Base-by-base conservation (phyloP, 495 filamentous ascomycete genomes). In the Annulohypoxylon maeteangense region DNA sequence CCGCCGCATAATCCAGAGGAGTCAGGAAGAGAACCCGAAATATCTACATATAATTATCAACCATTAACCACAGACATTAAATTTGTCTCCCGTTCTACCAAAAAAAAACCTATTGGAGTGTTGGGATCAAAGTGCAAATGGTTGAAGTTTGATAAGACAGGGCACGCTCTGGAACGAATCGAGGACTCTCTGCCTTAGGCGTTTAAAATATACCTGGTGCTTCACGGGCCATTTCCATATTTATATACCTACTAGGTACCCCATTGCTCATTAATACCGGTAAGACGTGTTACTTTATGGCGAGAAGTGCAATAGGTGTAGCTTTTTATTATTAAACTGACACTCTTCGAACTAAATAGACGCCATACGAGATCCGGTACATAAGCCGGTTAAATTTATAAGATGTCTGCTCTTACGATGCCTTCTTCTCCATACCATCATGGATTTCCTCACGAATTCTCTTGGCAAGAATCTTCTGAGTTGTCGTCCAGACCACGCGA, bases 401-500 rank as follows among this genome's bases (percentile, higher is more conserved):
- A 70, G 29, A 81, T 81, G 78, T 78, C 78, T 65, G 79, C 74
- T 68, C 70, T 78, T 55, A 65, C 74, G 63, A 79, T 78, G 67
- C 65, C 72, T 47, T 72, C 78, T 45, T 68, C 77, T 11, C 62
- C 66, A n/a, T 72, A 71, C 51, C 34, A 69, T 45, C 59, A 71
- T 27, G 64, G 65, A 40, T 78, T 76, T 69, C 50, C 68, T 57
- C 61, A 65, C 25, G 76, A 77, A 29, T 70, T 67, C 18, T 57
- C 65, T 20, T 78, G 76, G 76, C 60, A 72, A 29, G 73, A 76
- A 25, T 42, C 53, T 71, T 69, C 68, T 47, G 75, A 72, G 25
- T 45, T 51, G 32, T 64, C 62, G 18, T 40, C 64, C 34, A 71
- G 74, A 53, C 59, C 65, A 23, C 66, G 68, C 31, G 78, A 79